Evolutionary conservation across 2,329 filamentous ascomycete species (phyloP).

Genomic region (Calonectria pseudoreteaudii): DNA sequence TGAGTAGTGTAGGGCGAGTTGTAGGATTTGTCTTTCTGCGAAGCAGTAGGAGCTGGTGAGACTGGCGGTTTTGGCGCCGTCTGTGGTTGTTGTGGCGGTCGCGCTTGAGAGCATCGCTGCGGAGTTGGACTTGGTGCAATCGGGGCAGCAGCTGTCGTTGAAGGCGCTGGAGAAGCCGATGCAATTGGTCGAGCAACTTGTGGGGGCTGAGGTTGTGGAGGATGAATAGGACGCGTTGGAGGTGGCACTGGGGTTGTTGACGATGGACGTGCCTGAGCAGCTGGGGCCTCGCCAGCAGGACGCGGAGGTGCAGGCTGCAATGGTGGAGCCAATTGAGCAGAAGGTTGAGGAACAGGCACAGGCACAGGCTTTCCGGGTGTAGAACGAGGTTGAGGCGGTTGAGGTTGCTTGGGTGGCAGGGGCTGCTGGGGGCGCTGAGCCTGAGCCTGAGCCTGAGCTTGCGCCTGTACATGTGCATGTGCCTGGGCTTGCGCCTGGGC

Average conservation of each 20-base stretch:
- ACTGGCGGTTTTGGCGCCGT: slow-evolving; percentile 37
- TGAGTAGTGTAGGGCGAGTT: slow-evolving; percentile 47
- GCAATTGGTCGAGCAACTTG: slow-evolving; percentile 47
- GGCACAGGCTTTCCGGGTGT: slow-evolving; percentile 45
- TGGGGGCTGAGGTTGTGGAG: slow-evolving; percentile 42
- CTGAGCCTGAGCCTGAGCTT: slow-evolving; percentile 28
- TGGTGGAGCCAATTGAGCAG: slow-evolving; percentile 50
- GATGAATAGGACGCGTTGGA: slow-evolving; percentile 48
- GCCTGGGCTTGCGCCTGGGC: not conserved
- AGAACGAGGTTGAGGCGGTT: slow-evolving; percentile 36
- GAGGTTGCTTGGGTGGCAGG: not conserved
- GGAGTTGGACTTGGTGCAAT: slow-evolving; percentile 41
- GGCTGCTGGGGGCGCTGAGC: slow-evolving; percentile 32
- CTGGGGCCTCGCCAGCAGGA: slow-evolving; percentile 33
- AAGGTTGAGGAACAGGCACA: slow-evolving; percentile 47
- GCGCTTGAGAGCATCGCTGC: slow-evolving; percentile 49
- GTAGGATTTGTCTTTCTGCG: slow-evolving; percentile 45
- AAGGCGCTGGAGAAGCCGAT: slow-evolving; percentile 46
- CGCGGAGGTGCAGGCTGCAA: slow-evolving; percentile 49
- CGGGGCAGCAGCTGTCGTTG: slow-evolving; percentile 35
- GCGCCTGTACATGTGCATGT: not conserved
- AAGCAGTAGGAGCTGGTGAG: slow-evolving; percentile 39
- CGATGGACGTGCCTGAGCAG: slow-evolving; percentile 43
- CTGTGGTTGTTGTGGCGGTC: slow-evolving; percentile 38
- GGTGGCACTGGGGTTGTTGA: slow-evolving; percentile 50